A percentile compares a stretch with the other conserved stretches of the same genome.
Conservation (phyloP, 192 early-diverging fungal genomes). For the Backusella westeae region DNA sequence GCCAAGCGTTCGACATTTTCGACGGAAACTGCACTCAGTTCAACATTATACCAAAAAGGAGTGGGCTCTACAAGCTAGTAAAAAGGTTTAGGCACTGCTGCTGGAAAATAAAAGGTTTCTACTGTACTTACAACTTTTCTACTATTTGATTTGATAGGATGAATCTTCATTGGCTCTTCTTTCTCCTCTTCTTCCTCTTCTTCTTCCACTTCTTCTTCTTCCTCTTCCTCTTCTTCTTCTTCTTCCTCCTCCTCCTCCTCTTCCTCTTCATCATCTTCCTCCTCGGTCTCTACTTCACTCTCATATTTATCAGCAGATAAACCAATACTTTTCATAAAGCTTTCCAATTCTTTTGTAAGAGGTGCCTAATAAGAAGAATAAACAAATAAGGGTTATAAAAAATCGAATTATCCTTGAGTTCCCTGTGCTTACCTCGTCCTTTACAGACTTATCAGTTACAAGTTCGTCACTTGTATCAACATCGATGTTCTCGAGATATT, state of each 20-base stretch:
- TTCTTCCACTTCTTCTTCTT: slow-evolving; percentile 15
- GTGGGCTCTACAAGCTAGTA: slow-evolving; percentile 30
- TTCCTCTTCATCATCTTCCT: slow-evolving; percentile 16
- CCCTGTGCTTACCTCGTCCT: slow-evolving; percentile 7
- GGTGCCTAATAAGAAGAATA: slow-evolving; percentile 12
- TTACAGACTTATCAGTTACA: not conserved
- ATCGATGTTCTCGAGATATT: slow-evolving; percentile 33
- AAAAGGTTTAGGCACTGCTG: not conserved
- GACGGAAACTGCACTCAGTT: slow-evolving; percentile 10
- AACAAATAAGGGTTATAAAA: not conserved
- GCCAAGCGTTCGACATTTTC: not conserved
- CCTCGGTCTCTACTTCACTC: slow-evolving; percentile 20
- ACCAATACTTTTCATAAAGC: slow-evolving; percentile 33
- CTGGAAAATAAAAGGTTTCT: not conserved
- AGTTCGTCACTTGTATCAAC: slow-evolving; percentile 24
- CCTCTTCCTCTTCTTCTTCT: slow-evolving; percentile 21
- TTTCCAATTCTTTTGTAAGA: slow-evolving; percentile 29
- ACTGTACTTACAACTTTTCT: not conserved
- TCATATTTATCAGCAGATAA: slow-evolving; percentile 18
- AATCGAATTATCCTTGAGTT: not conserved
- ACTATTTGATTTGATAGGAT: not conserved
- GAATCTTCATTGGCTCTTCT: slow-evolving; percentile 9
- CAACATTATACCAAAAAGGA: slow-evolving; percentile 30
- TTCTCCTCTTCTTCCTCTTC: slow-evolving; percentile 8
- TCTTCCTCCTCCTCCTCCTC: slow-evolving; percentile 20